Evolutionary conservation across 2,329 filamentous ascomycete genomes (phyloP).

Genomic region (Fusarium illudens): DNA sequence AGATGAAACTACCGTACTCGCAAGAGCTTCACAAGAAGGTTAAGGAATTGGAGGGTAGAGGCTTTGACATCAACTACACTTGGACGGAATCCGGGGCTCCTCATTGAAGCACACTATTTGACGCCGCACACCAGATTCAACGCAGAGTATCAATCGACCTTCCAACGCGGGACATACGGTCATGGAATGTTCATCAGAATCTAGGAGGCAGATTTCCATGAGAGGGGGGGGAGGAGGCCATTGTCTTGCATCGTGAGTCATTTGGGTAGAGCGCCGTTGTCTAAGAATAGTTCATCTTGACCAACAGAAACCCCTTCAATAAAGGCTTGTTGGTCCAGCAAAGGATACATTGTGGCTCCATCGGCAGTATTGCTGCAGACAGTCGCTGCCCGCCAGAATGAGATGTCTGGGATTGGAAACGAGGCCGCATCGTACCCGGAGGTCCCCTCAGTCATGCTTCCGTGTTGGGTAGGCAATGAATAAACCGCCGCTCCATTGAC

Average conservation of each 20-base stretch:
- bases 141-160: too few relatives aligned
- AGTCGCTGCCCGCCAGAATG: not conserved
- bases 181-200: not conserved
- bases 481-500: not conserved
- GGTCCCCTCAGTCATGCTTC: not conserved
- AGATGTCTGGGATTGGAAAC: too few relatives aligned
- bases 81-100: not conserved
- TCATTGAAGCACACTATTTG: not conserved
- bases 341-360: not conserved
- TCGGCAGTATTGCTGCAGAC: not conserved
- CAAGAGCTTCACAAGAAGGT: not conserved
- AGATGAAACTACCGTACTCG: not conserved
- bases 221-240: not conserved
- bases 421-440: not conserved
- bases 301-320: not conserved
- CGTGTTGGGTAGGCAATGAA: not conserved
- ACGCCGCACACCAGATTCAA: too few relatives aligned
- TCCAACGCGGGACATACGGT: not conserved
- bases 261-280: not conserved
- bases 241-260: not conserved
- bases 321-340: not conserved
- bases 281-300: not conserved
- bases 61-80: not conserved
- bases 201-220: too few relatives aligned
- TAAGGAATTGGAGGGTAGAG: not conserved